Evolutionary conservation across 805 yeast genomes (phyloP).

Genomic region (Pichia membranifaciens): DNA sequence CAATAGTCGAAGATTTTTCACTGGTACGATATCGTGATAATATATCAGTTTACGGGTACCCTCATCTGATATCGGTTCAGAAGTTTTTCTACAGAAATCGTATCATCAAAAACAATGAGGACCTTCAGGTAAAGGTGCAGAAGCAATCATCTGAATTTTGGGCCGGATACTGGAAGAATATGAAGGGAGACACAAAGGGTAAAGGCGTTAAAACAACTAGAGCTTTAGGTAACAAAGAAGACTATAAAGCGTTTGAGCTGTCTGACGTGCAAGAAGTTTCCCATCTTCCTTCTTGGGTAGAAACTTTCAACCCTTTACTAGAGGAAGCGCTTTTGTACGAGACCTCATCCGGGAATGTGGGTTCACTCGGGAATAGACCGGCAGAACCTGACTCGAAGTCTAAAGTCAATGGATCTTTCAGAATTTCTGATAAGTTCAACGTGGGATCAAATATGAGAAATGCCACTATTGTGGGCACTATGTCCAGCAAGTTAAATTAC

Average conservation of each 20-base stretch:
- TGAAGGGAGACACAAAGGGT: conserved; percentile 30
- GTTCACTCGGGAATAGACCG: too few relatives aligned
- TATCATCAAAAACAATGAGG: conserved; percentile 31
- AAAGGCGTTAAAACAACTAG: conserved; percentile 6
- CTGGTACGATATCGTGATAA: conserved; percentile 35
- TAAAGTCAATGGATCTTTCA: too few relatives aligned
- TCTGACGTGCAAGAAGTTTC: conserved; percentile 22
- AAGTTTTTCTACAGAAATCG: conserved; percentile 50
- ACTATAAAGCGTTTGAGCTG: conserved; percentile 13
- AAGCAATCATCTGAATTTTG: conserved; percentile 42
- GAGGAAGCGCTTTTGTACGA: conserved; percentile 19
- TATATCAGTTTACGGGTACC: conserved; percentile 50
- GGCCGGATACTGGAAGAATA: conserved; percentile 44
- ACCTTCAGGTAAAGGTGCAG: conserved; percentile 29
- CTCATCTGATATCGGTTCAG: conserved; percentile 48
- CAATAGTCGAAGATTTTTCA: conserved; percentile 37
- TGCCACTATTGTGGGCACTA: conserved; percentile 51
- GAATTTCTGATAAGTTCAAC: neutral
- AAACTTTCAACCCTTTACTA: conserved; percentile 21
- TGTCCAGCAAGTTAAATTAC: conserved; percentile 60
- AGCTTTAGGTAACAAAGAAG: conserved; percentile 14
- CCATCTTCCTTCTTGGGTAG: conserved; percentile 25
- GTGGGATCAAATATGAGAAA: conserved; percentile 23
- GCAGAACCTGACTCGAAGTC: too few relatives aligned
- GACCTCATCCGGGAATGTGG: neutral